Percentiles rank a stretch among this genome's conserved stretches.
phyloP scores from a whole-genome alignment of 2,329 filamentous ascomycete genomes.

The Proliferodiscus dingleyae region DNA sequence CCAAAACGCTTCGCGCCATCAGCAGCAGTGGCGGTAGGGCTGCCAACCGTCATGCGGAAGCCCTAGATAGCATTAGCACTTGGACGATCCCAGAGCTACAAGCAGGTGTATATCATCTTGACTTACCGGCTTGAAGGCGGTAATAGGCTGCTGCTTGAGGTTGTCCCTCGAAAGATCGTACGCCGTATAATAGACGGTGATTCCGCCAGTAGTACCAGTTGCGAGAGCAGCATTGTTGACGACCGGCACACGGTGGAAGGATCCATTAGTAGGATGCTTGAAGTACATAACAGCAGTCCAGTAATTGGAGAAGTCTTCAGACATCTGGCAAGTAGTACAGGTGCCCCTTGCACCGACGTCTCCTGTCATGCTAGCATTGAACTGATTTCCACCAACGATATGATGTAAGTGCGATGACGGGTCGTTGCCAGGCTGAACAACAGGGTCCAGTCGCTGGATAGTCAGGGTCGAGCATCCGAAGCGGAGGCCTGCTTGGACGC shows the following conservation, averaged over 20 bases:
- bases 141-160: conserved; percentile 12
- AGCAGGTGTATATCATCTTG: background rate
- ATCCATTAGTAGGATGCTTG: conserved; percentile 17
- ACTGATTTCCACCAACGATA: conserved; percentile 17
- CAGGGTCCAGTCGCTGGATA: conserved; percentile 16
- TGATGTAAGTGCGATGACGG: conserved; percentile 17
- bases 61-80: conserved; percentile 11
- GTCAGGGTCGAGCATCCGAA: conserved; percentile 16
- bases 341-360: conserved; percentile 13
- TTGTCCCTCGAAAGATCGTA: conserved; percentile 11
- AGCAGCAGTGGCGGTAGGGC: conserved; percentile 2
- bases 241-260: conserved; percentile 12
- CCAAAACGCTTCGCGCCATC: conserved; percentile 6
- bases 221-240: conserved; percentile 5
- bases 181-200: conserved; percentile 19
- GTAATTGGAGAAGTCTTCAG: conserved; percentile 25
- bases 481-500: conserved; percentile 12
- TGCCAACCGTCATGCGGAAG: conserved; percentile 21
- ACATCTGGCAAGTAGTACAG: conserved; percentile 19
- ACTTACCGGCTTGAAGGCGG: conserved; percentile 16
- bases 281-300: conserved; percentile 27
- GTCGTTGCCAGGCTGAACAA: conserved; percentile 12
- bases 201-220: conserved; percentile 12
- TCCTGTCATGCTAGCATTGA: conserved; percentile 14
- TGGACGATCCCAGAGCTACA: background rate